Percentiles rank a stretch among this genome's conserved stretches.
Conservation (phyloP, 108 stramenopile genomes). For the Thalassiosira profunda region DNA sequence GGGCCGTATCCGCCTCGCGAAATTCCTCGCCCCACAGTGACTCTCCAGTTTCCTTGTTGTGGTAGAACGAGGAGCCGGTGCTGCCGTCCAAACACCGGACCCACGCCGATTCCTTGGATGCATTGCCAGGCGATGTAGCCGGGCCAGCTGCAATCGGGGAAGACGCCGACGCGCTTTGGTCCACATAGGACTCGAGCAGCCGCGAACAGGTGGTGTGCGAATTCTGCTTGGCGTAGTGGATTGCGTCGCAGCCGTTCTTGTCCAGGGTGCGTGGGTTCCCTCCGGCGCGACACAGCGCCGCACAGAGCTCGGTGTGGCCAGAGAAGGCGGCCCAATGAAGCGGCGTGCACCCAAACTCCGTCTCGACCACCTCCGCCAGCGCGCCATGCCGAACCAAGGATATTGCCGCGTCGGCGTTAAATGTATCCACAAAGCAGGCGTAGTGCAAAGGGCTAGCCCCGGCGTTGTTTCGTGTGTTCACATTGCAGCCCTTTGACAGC, state of each 20-base stretch:
- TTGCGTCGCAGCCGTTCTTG: constrained; percentile 50
- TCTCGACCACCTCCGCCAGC: constrained; percentile 42
- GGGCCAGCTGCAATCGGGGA: not conserved
- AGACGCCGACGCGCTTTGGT: not conserved
- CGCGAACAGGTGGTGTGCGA: constrained; percentile 32
- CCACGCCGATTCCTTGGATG: constrained; percentile 26
- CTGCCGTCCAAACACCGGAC: constrained; percentile 39
- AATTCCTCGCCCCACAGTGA: constrained; percentile 53
- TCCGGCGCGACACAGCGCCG: constrained; percentile 47
- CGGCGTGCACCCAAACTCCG: constrained; percentile 52
- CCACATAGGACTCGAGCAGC: constrained; percentile 22
- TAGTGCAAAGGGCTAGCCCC: constrained; percentile 50
- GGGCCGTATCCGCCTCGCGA: not conserved
- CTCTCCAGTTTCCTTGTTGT: constrained; percentile 47
- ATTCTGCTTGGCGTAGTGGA: constrained; percentile 44
- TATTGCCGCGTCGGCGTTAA: constrained; percentile 43
- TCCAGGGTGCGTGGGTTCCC: constrained; percentile 44
- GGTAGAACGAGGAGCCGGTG: constrained; percentile 44
- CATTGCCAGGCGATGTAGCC: not conserved
- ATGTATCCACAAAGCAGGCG: constrained; percentile 47
- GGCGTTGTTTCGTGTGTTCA: constrained; percentile 46
- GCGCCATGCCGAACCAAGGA: constrained; percentile 45
- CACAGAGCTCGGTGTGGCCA: constrained; percentile 44
- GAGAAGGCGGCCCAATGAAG: constrained; percentile 54
- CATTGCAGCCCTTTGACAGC: constrained; percentile 46